Evolutionary conservation across 305 asterid species (phyloP), one percentile per base, ranked within the genome.

Genomic region (Solanum hybrid): DNA sequence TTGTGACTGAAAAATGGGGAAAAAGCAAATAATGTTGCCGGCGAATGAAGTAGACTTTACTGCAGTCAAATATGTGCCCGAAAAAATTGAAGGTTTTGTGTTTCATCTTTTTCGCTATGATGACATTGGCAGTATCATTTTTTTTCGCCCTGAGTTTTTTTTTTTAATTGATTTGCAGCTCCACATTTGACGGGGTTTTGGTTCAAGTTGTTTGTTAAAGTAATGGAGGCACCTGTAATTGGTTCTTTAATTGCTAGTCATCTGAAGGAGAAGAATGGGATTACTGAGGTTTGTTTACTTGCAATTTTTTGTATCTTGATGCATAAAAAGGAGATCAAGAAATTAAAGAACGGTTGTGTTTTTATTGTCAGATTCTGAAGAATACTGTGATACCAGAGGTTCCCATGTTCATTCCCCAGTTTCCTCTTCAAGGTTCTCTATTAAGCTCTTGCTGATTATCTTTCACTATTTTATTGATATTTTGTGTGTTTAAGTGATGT

Each of bases 331-430:
- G 85, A 82, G 80, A 76, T 81, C n/a, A 22, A 34, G n/a, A 26
- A 24, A 34, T 64, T 12, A 7, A 77, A 87, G 9, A 69, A 24
- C 13, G 18, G 34, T 22, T 40, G 26, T n/a, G 51, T 31, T 87
- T 36, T 34, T 76, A 24, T 91, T 89, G 76, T 73, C 95, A 97
- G 99, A 94, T 96, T 94, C 92, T 97, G 94, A 93, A 91, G 92
- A 95, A 96, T 92, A 97, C 98, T 31, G 98, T 92, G 90, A 96
- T 97, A 91, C 99, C 99, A 6, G 99, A 97, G 92, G 84, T 94
- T 89, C 99, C 99, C 5, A 97, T 97, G 99, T 95, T 96, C 85
- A 96, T 91, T 91, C 99, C 99, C 7, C 96, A 96, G 94, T 97
- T 93, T 92, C 97, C 98, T 90, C 98, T 97, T 76, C 99, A 96